A percentile compares a stretch with the other conserved stretches of the same genome.
Conservation (phyloP, 179 eudicot species). For the Actinidia chinensis region DNA sequence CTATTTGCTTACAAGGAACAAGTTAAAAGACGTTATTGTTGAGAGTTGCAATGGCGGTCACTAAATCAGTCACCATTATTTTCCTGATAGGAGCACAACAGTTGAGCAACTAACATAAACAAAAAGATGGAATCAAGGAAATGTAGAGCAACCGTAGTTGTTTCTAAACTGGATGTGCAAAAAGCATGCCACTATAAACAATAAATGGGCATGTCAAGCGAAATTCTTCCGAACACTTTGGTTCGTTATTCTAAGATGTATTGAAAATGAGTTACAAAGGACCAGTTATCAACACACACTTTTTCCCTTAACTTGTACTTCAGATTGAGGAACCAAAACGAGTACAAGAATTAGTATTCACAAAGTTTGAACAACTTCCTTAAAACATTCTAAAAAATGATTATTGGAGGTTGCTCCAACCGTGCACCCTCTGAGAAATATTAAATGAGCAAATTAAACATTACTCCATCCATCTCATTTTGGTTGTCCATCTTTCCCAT, state of each 20-base stretch:
- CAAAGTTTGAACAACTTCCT: not conserved
- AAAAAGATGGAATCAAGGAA: not conserved
- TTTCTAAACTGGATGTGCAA: not conserved
- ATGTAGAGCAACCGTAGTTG: not conserved
- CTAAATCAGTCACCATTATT: not conserved
- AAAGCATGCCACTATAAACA: not conserved
- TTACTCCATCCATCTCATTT: too few species aligned
- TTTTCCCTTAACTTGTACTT: not conserved
- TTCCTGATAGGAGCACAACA: not conserved
- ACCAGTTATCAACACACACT: not conserved
- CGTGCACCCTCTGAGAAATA: not conserved
- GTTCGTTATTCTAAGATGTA: too few species aligned
- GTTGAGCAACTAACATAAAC: not conserved
- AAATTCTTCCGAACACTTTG: too few species aligned
- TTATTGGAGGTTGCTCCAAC: not conserved
- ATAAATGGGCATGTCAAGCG: not conserved
- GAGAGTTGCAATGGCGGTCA: not conserved
- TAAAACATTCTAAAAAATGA: not conserved
- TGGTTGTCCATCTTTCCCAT: too few species aligned
- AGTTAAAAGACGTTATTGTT: not conserved
- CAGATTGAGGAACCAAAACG: not conserved
- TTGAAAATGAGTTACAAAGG: not conserved
- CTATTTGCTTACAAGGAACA: not conserved
- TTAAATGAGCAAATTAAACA: not conserved
- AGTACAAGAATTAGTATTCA: too few species aligned